A percentile compares a stretch with the other conserved stretches of the same genome.
These are phyloP conservation scores for Aureobasidium sp. DNA, from an alignment of 2,329 filamentous ascomycete species.

Conservation along the genomic window DNA sequence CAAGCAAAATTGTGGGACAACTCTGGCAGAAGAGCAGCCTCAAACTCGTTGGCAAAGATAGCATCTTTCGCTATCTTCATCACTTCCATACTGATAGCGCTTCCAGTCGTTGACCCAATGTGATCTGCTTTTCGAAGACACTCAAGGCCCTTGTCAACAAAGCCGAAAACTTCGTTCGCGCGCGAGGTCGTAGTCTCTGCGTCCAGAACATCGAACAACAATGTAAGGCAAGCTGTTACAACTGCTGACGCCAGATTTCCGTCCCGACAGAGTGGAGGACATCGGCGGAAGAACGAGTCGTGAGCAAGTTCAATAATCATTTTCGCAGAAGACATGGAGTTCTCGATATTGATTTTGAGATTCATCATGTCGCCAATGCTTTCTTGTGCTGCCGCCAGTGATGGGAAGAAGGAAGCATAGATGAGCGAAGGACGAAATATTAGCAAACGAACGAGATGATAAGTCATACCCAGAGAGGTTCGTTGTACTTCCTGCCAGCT, in stretches of 20 bases:
- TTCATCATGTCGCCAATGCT: conserved; percentile 20
- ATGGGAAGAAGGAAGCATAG: conserved; percentile 20
- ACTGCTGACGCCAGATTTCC: conserved; percentile 20
- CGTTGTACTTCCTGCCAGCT: conserved; percentile 17
- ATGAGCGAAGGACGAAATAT: conserved; percentile 17
- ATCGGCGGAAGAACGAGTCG: conserved; percentile 18
- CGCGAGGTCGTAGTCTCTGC: conserved; percentile 14
- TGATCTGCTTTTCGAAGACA: conserved; percentile 17
- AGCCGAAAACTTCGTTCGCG: conserved; percentile 15
- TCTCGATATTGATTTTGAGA: conserved; percentile 15
- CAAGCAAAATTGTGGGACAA: conserved; percentile 17
- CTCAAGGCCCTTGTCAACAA: conserved; percentile 13
- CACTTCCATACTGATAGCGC: conserved; percentile 22
- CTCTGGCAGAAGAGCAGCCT: conserved; percentile 1
- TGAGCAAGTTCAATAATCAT: conserved; percentile 7
- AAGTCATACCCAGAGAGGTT: conserved; percentile 9
- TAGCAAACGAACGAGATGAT: conserved; percentile 4
- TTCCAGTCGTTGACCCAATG: conserved; percentile 18
- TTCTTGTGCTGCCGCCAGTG: conserved; percentile 10
- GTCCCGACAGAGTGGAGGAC: conserved; percentile 12
- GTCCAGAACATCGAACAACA: conserved; percentile 20
- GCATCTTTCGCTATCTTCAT: conserved; percentile 23
- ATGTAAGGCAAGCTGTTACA: conserved; percentile 16
- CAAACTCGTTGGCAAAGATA: conserved; percentile 3
- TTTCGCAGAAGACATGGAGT: conserved; percentile 2